A percentile compares a stretch with the other conserved stretches of the same genome.
Evolutionary conservation across 345 rosid species (phyloP).

Genomic region (Eucalyptus lansdowneana): DNA sequence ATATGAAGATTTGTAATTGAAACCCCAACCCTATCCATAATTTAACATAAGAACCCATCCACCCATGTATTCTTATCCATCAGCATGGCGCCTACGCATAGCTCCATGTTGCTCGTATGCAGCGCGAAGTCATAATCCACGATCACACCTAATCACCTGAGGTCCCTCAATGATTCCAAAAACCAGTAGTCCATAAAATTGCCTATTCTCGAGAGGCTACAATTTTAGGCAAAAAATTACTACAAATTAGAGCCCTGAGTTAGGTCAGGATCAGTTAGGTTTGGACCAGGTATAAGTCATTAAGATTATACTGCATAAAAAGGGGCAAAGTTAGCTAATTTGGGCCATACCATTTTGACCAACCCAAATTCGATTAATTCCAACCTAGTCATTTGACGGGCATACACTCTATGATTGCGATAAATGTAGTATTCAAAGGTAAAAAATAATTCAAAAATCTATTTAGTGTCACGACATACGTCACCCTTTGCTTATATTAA

Average conservation of each 20-base stretch:
- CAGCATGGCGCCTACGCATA: fast-evolving
- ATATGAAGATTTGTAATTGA: neutral
- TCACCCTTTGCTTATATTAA: neutral
- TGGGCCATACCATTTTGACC: fast-evolving
- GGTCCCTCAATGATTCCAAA: neutral
- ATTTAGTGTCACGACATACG: neutral
- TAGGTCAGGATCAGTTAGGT: neutral
- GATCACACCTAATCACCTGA: neutral
- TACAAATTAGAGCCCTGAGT: neutral
- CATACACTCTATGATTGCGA: fast-evolving
- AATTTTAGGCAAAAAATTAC: neutral
- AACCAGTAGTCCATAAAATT: neutral
- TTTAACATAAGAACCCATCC: neutral
- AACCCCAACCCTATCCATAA: neutral
- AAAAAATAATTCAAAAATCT: neutral
- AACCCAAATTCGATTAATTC: fast-evolving
- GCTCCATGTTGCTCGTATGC: neutral
- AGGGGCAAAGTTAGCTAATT: neutral
- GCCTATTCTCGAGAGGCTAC: neutral
- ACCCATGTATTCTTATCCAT: neutral
- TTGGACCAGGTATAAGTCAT: too few species aligned
- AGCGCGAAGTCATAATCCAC: neutral
- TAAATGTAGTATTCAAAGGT: neutral
- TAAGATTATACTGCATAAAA: fast-evolving
- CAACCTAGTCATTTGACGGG: fast-evolving